Evolutionary conservation across 2,329 filamentous ascomycete species (phyloP), one percentile per base, ranked within the genome.

Genomic region (Fusarium papillatum): DNA sequence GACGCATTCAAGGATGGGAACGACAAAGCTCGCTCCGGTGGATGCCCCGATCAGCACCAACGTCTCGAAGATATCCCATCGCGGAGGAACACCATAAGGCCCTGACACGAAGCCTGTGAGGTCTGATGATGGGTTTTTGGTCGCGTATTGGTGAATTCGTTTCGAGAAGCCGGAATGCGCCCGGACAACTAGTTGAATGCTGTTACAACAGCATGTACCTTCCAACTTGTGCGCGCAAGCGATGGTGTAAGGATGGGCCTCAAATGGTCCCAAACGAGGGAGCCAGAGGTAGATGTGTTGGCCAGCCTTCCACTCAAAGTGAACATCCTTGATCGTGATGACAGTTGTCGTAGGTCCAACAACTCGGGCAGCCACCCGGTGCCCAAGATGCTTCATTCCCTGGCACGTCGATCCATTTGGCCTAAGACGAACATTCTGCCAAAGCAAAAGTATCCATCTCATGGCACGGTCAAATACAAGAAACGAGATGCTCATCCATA

Each of bases 401-500:
- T 86, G 84, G 77, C 89, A 90, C 1, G 82, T 80, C 1, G 86
- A 85, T 26, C 80, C 79, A 48, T 84, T 81, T 0, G 85, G 81
- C 29, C 81, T 82, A 38, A 89, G 63, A 41, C 86, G 86, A 67
- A 89, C 75, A 73, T 92, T 92, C 73, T 88, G 88, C 86, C 87
- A 89, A 0, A 89, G 68, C 0, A 91, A 81, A 68, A 89, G 73
- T 3, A 82, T 77, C 76, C 86, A 81, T 63, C 91, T 87, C 66
- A 88, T 87, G n/a, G 87, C 83, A 5, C 92, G 88, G 76, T 95
- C 93, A 70, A 93, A 90, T 63, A 87, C 90, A 48, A 93, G 86
- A 3, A 93, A 87, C 2, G 88, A 90, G 22, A 94, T 85, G 16
- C 91, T 87, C 75, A 93, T 90, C 92, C 92, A 94, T 43, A 95